These are phyloP conservation scores for Purpureocillium takamizusanense DNA, from an alignment of 2,329 filamentous ascomycete species.

Conservation along the genomic window DNA sequence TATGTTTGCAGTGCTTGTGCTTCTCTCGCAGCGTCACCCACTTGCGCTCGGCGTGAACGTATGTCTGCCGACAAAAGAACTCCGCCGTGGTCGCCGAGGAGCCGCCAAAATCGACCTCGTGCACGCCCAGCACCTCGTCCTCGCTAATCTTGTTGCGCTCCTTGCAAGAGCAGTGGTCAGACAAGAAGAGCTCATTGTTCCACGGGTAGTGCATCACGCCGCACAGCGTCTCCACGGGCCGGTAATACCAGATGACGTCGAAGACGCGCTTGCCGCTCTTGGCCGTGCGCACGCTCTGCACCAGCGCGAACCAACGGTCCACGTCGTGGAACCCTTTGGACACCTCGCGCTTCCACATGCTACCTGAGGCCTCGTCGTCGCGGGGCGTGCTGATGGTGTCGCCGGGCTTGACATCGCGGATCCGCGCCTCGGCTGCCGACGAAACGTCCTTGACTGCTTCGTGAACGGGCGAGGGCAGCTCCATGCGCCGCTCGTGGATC, in stretches of 20 bases:
- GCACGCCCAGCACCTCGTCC: constrained; percentile 46
- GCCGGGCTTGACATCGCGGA: constrained; percentile 28
- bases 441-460: constrained; percentile 12
- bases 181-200: constrained; percentile 66
- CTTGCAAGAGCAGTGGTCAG: constrained; percentile 64
- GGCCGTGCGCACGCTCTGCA: constrained; percentile 44
- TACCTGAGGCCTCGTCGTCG: constrained; percentile 35
- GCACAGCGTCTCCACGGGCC: constrained; percentile 62
- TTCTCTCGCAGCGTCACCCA: constrained; percentile 49
- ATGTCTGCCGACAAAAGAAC: constrained; percentile 65
- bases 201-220: constrained; percentile 59
- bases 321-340: constrained; percentile 32
- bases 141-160: constrained; percentile 36
- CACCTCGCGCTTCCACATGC: constrained; percentile 45
- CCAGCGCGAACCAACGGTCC: constrained; percentile 61
- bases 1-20: constrained; percentile 46
- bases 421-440: constrained; percentile 12
- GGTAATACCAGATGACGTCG: constrained; percentile 67
- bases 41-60: constrained; percentile 46
- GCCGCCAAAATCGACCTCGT: constrained; percentile 50
- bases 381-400: constrained; percentile 40
- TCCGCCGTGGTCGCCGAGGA: constrained; percentile 35
- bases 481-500: constrained; percentile 16
- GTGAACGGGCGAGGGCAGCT: constrained; percentile 14
- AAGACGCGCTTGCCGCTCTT: constrained; percentile 33